Conservation (phyloP, 345 rosid species). For the Angophora floribunda region DNA sequence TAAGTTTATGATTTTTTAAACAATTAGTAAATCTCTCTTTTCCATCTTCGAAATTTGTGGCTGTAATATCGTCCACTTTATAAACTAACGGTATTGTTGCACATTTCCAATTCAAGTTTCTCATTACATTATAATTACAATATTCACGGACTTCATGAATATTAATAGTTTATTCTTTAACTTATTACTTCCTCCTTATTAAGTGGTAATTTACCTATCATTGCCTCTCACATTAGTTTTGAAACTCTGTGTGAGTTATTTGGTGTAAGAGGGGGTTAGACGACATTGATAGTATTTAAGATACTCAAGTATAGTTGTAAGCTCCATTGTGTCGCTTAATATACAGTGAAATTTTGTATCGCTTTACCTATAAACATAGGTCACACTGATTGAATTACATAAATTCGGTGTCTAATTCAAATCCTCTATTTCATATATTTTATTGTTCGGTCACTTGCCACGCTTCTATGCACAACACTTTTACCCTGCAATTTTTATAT, state of each 20-base stretch:
- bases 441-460: too few relatives aligned
- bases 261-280: background rate
- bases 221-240: background rate
- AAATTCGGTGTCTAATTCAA: fast-evolving
- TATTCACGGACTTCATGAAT: too few relatives aligned
- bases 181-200: background rate
- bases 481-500: background rate
- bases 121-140: too few relatives aligned
- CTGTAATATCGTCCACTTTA: background rate
- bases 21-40: conserved; percentile 28
- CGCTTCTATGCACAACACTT: background rate
- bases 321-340: too few relatives aligned
- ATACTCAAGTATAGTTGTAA: too few relatives aligned
- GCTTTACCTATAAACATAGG: background rate
- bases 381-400: too few relatives aligned
- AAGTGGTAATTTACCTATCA: background rate
- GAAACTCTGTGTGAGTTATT: too few relatives aligned
- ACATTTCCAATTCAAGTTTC: too few relatives aligned
- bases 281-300: background rate
- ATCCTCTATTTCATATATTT: too few relatives aligned
- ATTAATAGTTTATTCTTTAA: too few relatives aligned
- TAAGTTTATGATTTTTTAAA: background rate
- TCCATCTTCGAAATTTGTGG: conserved; percentile 20
- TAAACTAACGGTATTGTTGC: background rate
- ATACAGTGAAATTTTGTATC: too few relatives aligned